These are phyloP conservation scores for Magnolia sinica DNA, from an alignment of 164 flowering plant species.

Conservation along the genomic window DNA sequence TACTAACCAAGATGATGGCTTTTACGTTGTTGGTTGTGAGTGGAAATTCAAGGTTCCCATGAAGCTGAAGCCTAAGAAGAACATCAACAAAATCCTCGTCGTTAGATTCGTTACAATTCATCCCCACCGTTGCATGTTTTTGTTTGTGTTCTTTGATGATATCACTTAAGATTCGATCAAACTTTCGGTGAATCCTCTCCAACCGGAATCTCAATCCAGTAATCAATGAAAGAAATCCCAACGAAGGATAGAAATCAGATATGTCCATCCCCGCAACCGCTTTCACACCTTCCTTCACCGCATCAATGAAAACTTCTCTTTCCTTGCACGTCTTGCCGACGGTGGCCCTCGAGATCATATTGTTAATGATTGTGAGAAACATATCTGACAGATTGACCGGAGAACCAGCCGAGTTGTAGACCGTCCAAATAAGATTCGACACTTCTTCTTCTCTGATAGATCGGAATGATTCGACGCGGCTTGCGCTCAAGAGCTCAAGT, in stretches of 20 bases:
- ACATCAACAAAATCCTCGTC: constrained; percentile 14
- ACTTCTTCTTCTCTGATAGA: constrained; percentile 26
- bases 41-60: background rate
- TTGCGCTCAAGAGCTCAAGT: constrained; percentile 29
- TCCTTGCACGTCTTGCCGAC: constrained; percentile 26
- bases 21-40: constrained; percentile 5
- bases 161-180: constrained; percentile 17
- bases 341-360: constrained; percentile 18
- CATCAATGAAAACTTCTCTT: constrained; percentile 10
- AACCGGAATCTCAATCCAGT: constrained; percentile 18
- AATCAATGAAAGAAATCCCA: constrained; percentile 14
- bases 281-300: constrained; percentile 1
- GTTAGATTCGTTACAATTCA: background rate
- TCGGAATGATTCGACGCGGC: constrained; percentile 26
- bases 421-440: constrained; percentile 13
- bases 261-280: constrained; percentile 19
- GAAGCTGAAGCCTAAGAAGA: constrained; percentile 4
- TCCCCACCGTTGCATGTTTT: background rate
- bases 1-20: constrained; percentile 13
- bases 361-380: constrained; percentile 14
- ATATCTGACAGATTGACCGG: constrained; percentile 22
- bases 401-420: constrained; percentile 6
- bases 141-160: constrained; percentile 25
- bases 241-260: constrained; percentile 31
- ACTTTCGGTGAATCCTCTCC: constrained; percentile 17